These are phyloP conservation scores for Bocquillonia castaneifolia DNA, from an alignment of 441 rosid species.

Conservation along the genomic window DNA sequence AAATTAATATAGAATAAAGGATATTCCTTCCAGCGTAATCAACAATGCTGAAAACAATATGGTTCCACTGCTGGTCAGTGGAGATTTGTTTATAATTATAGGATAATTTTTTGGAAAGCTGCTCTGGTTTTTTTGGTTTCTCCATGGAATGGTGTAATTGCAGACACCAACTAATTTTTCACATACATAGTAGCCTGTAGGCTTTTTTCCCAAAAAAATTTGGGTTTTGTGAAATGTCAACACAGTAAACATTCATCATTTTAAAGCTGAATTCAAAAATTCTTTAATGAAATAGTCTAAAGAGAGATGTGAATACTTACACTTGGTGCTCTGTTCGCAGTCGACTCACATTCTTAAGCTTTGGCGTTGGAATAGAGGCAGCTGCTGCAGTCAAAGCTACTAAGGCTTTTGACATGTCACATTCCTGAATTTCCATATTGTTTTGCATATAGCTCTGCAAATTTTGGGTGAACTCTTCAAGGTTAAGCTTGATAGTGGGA, in stretches of 20 bases:
- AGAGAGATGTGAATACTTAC: slow-evolving; percentile 46
- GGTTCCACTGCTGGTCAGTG: not conserved
- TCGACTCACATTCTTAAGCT: slow-evolving; percentile 73
- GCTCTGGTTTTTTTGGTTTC: not conserved
- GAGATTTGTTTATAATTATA: not conserved
- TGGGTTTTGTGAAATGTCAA: not conserved
- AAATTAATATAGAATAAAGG: slow-evolving; percentile 13
- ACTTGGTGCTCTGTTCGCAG: slow-evolving; percentile 96
- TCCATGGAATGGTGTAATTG: not conserved
- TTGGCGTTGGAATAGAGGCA: slow-evolving; percentile 67
- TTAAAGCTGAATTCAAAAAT: not conserved
- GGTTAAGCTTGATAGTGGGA: slow-evolving; percentile 66
- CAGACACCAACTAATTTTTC: not conserved
- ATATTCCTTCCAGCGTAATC: not conserved
- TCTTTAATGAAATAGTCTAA: not conserved
- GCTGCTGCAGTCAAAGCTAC: slow-evolving; percentile 77
- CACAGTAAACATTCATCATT: not conserved
- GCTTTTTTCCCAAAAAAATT: not conserved
- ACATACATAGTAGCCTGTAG: not conserved
- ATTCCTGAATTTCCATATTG: slow-evolving; percentile 75
- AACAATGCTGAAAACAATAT: not conserved
- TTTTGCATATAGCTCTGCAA: slow-evolving; percentile 61
- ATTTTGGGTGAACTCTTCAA: slow-evolving; percentile 59
- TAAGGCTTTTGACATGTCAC: slow-evolving; percentile 81
- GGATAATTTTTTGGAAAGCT: not conserved